A percentile compares a stretch with the other conserved stretches of the same genome.
These are phyloP conservation scores for Syzygium jambos DNA, from an alignment of 345 rosid species.

Conservation along the genomic window DNA sequence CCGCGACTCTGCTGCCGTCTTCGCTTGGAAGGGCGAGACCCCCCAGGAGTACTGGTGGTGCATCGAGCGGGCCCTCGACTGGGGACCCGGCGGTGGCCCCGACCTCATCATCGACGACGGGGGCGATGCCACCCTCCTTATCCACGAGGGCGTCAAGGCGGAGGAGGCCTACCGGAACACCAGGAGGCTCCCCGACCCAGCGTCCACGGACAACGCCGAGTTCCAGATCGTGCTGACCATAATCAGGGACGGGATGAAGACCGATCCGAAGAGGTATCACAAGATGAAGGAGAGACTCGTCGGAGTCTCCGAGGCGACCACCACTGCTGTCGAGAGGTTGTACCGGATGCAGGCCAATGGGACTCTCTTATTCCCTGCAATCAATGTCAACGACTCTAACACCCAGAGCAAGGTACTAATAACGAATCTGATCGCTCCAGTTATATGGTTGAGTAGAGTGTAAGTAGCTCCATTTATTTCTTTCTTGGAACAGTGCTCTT, in stretches of 20 bases:
- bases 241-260: conserved; percentile 49
- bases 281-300: conserved; percentile 75
- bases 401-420: conserved; percentile 19
- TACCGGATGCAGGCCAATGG: conserved; percentile 29
- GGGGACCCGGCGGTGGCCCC: conserved; percentile 83
- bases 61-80: conserved; percentile 77
- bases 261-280: conserved; percentile 58
- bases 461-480: background rate
- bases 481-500: background rate
- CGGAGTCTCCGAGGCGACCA: conserved; percentile 74
- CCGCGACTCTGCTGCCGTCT: background rate
- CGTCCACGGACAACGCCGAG: conserved; percentile 39
- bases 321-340: conserved; percentile 40
- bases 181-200: background rate
- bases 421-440: no score
- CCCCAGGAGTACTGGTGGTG: conserved; percentile 96
- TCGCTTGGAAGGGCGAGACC: conserved; percentile 33
- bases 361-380: conserved; percentile 25
- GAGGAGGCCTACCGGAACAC: background rate
- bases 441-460: no score
- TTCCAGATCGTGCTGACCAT: conserved; percentile 53
- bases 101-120: conserved; percentile 24
- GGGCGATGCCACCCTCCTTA: background rate
- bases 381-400: conserved; percentile 34
- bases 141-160: background rate